A percentile compares a stretch with the other conserved stretches of the same genome.
These are phyloP conservation scores for Cladosporium sp. DNA, from an alignment of 2,329 filamentous ascomycete genomes.

Conservation along the genomic window DNA sequence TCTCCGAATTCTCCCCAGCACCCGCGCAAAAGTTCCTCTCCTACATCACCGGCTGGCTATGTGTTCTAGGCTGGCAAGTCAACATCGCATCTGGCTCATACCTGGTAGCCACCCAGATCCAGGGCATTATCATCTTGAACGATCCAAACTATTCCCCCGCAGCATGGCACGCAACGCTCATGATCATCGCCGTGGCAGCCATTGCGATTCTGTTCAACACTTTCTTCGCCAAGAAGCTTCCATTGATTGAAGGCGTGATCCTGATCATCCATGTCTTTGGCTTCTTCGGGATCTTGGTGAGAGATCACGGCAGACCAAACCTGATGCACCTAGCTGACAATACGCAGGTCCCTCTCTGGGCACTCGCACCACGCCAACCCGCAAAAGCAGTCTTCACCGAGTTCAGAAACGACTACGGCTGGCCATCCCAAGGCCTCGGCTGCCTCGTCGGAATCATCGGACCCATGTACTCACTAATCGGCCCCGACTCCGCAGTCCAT, in stretches of 20 bases:
- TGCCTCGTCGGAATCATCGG: conserved; percentile 49
- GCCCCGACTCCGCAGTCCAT: conserved; percentile 43
- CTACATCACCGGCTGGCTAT: conserved; percentile 45
- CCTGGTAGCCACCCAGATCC: conserved; percentile 19
- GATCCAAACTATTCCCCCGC: conserved; percentile 38
- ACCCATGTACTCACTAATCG: conserved; percentile 40
- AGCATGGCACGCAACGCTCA: conserved; percentile 51
- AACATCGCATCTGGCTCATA: conserved; percentile 31
- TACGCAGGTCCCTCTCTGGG: conserved; percentile 39
- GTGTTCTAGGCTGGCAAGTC: conserved; percentile 41
- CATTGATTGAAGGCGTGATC: conserved; percentile 52
- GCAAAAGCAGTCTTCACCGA: conserved; percentile 38
- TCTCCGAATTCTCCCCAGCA: conserved; percentile 42
- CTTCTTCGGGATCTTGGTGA: conserved; percentile 46
- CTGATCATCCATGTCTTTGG: conserved; percentile 49
- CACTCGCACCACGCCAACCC: conserved; percentile 34
- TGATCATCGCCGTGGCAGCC: conserved; percentile 47
- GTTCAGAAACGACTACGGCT: conserved; percentile 44
- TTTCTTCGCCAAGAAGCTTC: conserved; percentile 45
- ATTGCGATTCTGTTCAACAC: conserved; percentile 47
- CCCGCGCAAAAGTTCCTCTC: conserved; percentile 44
- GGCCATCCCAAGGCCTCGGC: conserved; percentile 44
- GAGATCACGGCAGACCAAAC: neutral
- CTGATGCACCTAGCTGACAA: neutral
- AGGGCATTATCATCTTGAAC: conserved; percentile 38